Percentiles rank a stretch among this genome's conserved stretches.
Conservation (phyloP, 495 filamentous ascomycete genomes). For the Talaromyces stipitatus region DNA sequence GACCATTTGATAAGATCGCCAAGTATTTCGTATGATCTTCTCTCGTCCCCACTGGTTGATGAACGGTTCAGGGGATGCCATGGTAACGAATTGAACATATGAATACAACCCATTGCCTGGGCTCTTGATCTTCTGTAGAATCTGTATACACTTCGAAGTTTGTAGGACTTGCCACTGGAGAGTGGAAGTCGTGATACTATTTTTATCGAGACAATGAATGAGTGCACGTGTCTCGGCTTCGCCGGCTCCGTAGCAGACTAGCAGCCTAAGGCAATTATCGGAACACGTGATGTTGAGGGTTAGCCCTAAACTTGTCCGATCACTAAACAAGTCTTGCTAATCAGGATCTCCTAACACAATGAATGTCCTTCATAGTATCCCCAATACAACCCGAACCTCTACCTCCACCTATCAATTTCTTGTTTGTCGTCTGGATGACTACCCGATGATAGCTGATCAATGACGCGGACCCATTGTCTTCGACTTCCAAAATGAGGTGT, state of each 20-base stretch:
- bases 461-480: slow-evolving; percentile 22
- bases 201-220: background rate
- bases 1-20: background rate
- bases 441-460: slow-evolving; percentile 34
- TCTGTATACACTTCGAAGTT: too few species aligned
- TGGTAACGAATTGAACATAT: too few species aligned
- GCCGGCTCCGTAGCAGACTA: too few species aligned
- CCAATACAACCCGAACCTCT: background rate
- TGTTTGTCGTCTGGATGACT: slow-evolving; percentile 28
- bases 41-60: background rate
- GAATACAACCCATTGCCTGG: too few species aligned
- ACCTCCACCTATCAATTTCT: slow-evolving; percentile 1
- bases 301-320: too few species aligned
- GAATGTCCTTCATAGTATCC: background rate
- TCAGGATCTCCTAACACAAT: too few species aligned
- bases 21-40: background rate
- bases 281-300: background rate
- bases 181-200: background rate
- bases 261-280: too few species aligned
- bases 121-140: too few species aligned
- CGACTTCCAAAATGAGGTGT: slow-evolving; percentile 36
- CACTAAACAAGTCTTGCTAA: too few species aligned
- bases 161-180: too few species aligned
- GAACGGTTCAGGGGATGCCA: too few species aligned
- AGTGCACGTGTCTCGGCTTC: background rate